Base-by-base conservation (phyloP, 164 flowering plant genomes). In the Berberis thunbergii region DNA sequence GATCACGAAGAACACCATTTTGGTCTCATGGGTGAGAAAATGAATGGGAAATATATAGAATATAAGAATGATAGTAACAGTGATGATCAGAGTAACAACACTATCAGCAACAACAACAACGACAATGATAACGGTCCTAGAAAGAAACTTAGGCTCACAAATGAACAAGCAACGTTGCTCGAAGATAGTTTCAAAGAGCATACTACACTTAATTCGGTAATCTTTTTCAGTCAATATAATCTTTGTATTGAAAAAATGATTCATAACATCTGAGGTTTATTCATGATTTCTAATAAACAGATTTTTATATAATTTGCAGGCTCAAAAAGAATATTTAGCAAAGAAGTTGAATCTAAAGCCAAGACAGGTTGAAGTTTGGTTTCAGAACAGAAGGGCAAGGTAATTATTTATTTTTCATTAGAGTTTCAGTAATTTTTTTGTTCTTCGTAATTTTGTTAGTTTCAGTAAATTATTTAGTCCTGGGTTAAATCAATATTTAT, bases 341-440 rank as follows among this genome's bases (percentile, higher is more conserved):
- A 50, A 67, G 58, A 11, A 52, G 26, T 66, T 81, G 72, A 70
- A 77, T 52, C 55, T 81, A 54, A 44, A 43, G 57, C 76, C 79
- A 9, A 65, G 85, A 38, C 85, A 81, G 64, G 76, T 81, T 1
- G 85, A 81, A 73, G 85, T 81, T 44, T 81, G 85, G 85, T 81
- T 81, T 56, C 85, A 81, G 49, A 81, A 81, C 67, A 77, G 81
- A 67, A 70, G 85, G 62, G 85, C 85, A 60, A 79, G 85, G 85
- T 78, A 49, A 10, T 40, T 8, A 7, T 57, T 38, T 6, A 57
- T 6, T 57, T 26, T 7, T 38, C 2, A 40, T 57, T 40, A 41
- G 40, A 4, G 7, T 38, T 56, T 1, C 39, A 13, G 10, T 56
- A 3, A 56, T 41, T 38, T 26, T 38, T 12, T 56, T 26, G 9